These are phyloP conservation scores for Saraca asoca DNA, from an alignment of 331 rosid genomes.

Conservation along the genomic window DNA sequence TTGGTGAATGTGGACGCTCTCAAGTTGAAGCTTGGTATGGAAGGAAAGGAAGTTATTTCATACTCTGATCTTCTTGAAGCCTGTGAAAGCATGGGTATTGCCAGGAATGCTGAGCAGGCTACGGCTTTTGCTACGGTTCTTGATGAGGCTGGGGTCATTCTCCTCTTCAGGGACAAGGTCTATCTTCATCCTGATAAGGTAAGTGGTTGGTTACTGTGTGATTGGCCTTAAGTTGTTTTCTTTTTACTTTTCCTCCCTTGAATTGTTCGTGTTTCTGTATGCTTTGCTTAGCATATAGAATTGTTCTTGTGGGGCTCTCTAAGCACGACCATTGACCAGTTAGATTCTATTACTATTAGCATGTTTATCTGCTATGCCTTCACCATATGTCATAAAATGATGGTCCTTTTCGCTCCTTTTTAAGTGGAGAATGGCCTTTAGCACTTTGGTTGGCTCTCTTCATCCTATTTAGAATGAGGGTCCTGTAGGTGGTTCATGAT, in stretches of 20 bases:
- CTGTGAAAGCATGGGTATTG: constrained; percentile 78
- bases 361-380: no score
- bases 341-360: no score
- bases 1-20: constrained; percentile 80
- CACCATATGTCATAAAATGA: no score
- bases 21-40: constrained; percentile 61
- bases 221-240: neutral
- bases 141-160: constrained; percentile 90
- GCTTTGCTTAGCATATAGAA: constrained; percentile 23
- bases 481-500: no score
- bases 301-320: constrained; percentile 22
- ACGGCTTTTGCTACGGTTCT: constrained; percentile 63
- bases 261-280: constrained; percentile 8
- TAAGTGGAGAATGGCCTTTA: no score
- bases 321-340: no score
- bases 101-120: constrained; percentile 75
- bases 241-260: neutral
- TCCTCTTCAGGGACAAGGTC: constrained; percentile 87
- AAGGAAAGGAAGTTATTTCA: constrained; percentile 66
- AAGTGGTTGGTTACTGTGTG: neutral
- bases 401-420: no score
- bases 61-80: constrained; percentile 65
- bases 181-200: constrained; percentile 93
- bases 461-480: no score
- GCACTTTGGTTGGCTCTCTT: no score